Evolutionary conservation across 345 rosid genomes (phyloP).

Genomic region (Stellera chamaejasme): DNA sequence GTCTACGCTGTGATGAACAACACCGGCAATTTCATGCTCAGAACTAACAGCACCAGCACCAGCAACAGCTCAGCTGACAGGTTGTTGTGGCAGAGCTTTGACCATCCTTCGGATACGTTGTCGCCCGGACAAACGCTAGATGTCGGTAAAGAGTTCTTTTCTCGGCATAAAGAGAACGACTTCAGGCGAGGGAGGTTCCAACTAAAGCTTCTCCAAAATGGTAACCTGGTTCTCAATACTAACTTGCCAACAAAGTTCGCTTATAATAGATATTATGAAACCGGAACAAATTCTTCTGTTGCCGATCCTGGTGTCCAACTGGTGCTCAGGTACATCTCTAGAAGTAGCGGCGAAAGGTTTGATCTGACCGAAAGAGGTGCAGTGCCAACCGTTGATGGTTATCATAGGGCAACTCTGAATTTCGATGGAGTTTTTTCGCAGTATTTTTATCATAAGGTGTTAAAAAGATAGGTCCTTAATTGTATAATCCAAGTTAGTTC

Average conservation of each 20-base stretch:
- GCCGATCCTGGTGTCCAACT: constrained; percentile 2
- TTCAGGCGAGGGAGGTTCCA: constrained; percentile 20
- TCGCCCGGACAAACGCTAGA: constrained; percentile 15
- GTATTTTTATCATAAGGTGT: constrained; percentile 21
- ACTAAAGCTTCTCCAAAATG: neutral
- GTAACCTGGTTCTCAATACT: constrained; percentile 10
- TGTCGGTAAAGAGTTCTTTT: constrained; percentile 3
- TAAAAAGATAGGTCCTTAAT: too few relatives aligned
- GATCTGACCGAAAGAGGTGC: neutral
- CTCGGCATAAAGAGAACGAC: constrained; percentile 8
- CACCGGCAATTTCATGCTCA: neutral
- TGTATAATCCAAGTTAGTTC: too few relatives aligned
- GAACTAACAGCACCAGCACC: neutral
- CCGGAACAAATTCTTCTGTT: neutral
- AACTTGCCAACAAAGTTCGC: constrained; percentile 6
- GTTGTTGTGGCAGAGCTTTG: constrained; percentile 23
- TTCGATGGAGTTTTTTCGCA: constrained; percentile 26
- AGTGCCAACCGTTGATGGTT: constrained; percentile 6
- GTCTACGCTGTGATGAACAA: neutral
- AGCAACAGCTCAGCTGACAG: too few relatives aligned
- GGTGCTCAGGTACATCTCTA: constrained; percentile 7
- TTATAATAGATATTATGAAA: constrained; percentile 1
- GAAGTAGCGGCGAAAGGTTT: neutral
- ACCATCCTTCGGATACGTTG: constrained; percentile 23
- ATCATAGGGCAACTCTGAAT: constrained; percentile 23